A percentile compares a stretch with the other conserved stretches of the same genome.
Conservation (phyloP, 352 stramenopile genomes). For the Globisporangium takayamanum region DNA sequence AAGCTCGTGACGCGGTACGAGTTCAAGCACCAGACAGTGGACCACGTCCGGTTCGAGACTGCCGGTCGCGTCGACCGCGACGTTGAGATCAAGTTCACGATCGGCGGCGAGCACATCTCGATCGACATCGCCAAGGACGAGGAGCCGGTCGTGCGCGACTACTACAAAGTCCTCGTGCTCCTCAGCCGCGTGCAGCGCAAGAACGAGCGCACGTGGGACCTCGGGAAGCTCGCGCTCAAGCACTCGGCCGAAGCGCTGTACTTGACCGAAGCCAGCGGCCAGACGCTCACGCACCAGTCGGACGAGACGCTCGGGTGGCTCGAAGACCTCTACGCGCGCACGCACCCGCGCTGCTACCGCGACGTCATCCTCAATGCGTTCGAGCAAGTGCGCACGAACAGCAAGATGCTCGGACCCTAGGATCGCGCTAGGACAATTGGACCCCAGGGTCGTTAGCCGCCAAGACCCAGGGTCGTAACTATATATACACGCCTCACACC, state of each 20-base stretch:
- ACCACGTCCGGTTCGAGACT: conserved; percentile 33
- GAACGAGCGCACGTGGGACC: conserved; percentile 31
- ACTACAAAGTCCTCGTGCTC: conserved; percentile 38
- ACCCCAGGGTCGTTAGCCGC: too few species aligned
- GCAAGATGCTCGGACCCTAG: conserved; percentile 6
- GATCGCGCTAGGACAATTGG: too few species aligned
- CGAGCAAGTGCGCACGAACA: conserved; percentile 8
- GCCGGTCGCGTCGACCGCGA: conserved; percentile 40
- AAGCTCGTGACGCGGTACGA: conserved; percentile 33
- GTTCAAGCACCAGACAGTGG: conserved; percentile 21
- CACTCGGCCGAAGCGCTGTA: conserved; percentile 25
- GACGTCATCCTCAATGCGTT: conserved; percentile 24
- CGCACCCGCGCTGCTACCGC: conserved; percentile 32
- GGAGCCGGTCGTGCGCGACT: conserved; percentile 20
- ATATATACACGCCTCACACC: too few species aligned
- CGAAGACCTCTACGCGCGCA: conserved; percentile 23
- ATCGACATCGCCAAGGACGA: conserved; percentile 27
- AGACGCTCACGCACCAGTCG: conserved; percentile 30
- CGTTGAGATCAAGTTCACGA: conserved; percentile 34
- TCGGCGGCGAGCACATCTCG: conserved; percentile 20
- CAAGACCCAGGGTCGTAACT: too few species aligned
- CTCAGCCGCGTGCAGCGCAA: conserved; percentile 27
- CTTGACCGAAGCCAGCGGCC: conserved; percentile 22
- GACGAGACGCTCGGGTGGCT: conserved; percentile 34
- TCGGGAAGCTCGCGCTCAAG: conserved; percentile 19